Evolutionary conservation across 306 rosid species (phyloP).

Genomic region (Canavalia gladiata): DNA sequence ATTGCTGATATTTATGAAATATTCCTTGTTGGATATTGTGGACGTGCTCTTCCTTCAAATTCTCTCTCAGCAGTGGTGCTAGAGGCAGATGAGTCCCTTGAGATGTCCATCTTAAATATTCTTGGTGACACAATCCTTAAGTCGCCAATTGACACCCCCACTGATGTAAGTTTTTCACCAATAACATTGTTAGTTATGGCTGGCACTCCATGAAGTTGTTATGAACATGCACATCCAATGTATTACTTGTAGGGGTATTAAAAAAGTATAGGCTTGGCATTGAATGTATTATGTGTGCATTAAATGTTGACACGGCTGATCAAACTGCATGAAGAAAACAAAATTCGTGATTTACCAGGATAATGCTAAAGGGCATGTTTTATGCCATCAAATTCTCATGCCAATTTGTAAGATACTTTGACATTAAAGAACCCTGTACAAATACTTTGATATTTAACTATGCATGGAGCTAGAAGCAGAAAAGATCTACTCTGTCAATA

Average conservation of each 20-base stretch:
- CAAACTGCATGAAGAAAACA: constrained; percentile 32
- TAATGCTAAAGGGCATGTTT: background rate
- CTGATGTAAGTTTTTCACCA: constrained; percentile 70
- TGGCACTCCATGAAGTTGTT: constrained; percentile 18
- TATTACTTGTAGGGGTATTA: constrained; percentile 21
- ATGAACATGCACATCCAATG: constrained; percentile 21
- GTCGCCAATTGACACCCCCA: constrained; percentile 78
- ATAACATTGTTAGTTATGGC: constrained; percentile 27
- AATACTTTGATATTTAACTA: constrained; percentile 14
- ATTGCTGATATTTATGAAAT: constrained; percentile 93
- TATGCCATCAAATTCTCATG: background rate
- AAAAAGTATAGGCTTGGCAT: constrained; percentile 25
- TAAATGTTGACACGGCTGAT: constrained; percentile 19
- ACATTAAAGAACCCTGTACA: background rate
- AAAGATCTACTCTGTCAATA: background rate
- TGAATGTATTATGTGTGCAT: background rate
- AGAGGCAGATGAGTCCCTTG: constrained; percentile 86
- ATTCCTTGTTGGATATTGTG: constrained; percentile 96
- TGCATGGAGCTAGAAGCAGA: background rate
- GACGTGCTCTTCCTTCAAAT: constrained; percentile 88
- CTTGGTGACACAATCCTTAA: constrained; percentile 89
- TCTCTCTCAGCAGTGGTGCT: constrained; percentile 72
- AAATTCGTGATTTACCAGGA: constrained; percentile 13
- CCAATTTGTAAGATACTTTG: background rate
- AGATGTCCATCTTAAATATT: constrained; percentile 75